Evolutionary conservation across 179 eudicot genomes (phyloP).

Genomic region (Beta lomatogona): DNA sequence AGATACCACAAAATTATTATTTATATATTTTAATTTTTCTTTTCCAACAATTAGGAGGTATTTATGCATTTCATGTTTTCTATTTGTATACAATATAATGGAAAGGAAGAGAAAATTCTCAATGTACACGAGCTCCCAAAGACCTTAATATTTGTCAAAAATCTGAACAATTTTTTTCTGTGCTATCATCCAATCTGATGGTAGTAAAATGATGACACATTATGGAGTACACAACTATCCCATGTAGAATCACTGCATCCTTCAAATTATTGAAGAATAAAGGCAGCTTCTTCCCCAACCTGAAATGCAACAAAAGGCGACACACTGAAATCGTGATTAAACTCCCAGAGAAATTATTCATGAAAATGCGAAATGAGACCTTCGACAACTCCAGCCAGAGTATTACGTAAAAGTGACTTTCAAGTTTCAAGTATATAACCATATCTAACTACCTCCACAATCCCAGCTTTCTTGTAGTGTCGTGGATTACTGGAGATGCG

Average conservation of each 20-base stretch:
- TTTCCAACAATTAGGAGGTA: too few species aligned
- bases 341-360: neutral
- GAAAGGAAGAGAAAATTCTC: neutral
- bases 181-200: slow-evolving; percentile 4
- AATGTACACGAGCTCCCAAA: slow-evolving; percentile 6
- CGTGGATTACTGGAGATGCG: neutral
- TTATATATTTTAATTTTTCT: too few species aligned
- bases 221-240: neutral
- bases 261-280: neutral
- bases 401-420: neutral
- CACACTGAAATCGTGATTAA: neutral
- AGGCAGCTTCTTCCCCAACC: slow-evolving; percentile 1
- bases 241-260: neutral
- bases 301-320: slow-evolving; percentile 13
- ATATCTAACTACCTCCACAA: neutral
- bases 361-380: neutral
- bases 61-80: too few species aligned
- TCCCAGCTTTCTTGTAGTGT: neutral
- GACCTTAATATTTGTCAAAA: neutral
- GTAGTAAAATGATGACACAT: neutral
- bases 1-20: too few species aligned
- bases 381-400: neutral
- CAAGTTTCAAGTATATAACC: neutral
- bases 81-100: neutral
- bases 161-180: neutral